A percentile compares a stretch with the other conserved stretches of the same genome.
Conservation (phyloP, 352 stramenopile genomes). For the Globisporangium viniferum region DNA sequence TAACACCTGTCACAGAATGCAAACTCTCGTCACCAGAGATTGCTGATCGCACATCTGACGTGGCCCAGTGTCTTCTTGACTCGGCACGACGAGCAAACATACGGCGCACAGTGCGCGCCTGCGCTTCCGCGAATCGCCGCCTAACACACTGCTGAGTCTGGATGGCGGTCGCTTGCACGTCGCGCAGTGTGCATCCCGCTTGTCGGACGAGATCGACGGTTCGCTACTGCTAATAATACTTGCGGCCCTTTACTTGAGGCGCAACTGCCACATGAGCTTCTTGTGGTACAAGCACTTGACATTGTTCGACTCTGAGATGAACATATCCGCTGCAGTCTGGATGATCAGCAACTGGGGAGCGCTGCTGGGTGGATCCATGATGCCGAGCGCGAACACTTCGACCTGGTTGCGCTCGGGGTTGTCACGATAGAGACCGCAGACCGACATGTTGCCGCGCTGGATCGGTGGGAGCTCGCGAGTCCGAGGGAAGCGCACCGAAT, state of each 20-base stretch:
- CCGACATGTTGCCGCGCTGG: slow-evolving; percentile 9
- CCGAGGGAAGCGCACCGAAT: slow-evolving; percentile 11
- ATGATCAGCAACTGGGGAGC: not conserved
- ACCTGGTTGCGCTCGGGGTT: not conserved
- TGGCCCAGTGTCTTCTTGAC: slow-evolving; percentile 6
- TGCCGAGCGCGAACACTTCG: slow-evolving; percentile 2
- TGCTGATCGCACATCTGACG: not conserved
- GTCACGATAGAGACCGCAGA: slow-evolving; percentile 6
- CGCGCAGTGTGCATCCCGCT: no score
- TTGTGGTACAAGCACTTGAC: slow-evolving; percentile 4
- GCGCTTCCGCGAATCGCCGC: no score
- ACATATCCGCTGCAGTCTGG: slow-evolving; percentile 5
- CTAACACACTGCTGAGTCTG: no score
- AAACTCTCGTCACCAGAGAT: not conserved
- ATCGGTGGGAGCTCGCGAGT: not conserved
- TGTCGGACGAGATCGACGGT: no score
- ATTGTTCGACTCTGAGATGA: slow-evolving; percentile 4
- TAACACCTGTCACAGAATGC: no score
- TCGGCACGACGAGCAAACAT: not conserved
- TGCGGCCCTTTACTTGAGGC: slow-evolving; percentile 11
- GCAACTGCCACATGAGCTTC: slow-evolving; percentile 13
- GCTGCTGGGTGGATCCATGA: slow-evolving; percentile 6
- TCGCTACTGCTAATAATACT: not conserved
- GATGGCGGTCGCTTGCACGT: no score
- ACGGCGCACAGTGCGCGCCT: no score